Evolutionary conservation across 768 basidiomycete species (phyloP), one percentile per base, ranked within the genome.

Genomic region (Mycena floridula): DNA sequence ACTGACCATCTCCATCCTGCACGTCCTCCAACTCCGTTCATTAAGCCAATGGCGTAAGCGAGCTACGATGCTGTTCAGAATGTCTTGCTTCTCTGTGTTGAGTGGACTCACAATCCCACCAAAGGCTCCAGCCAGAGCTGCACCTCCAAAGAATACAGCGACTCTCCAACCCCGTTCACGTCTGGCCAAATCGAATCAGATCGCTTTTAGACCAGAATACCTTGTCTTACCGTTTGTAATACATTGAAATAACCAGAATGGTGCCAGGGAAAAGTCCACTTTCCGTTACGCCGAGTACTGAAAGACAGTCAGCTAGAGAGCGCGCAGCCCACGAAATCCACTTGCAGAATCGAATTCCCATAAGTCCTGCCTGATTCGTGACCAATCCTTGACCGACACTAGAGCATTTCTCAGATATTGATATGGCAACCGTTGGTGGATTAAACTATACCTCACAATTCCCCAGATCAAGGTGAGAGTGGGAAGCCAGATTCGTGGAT

Each of bases 41-140:
- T 82, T 50, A 77, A 70, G 11, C 75, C 77, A 39, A 83, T 75
- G 1, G 55, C 68, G 50, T 72, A 81, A 6, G 81, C 80, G 7
- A 82, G 65, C 77, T 74, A 44, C 23, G 32, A 48, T 16, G 20
- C 38, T 13, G 40, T 22, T 39, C 38, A n/a, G 28, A 37, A 28
- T 5, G 12, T 48, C 21, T 40, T 24, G 25, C 16, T 7, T 28
- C 21, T 9, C 21, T 35, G 1, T 16, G 4, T 5, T 9, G 25
- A 22, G 30, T 15, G 22, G 5, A 37, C 13, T 32, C 58, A 47
- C n/a, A n/a, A n/a, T 56, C 67, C 78, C 76, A 49, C 79, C 79
- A 49, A 84, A 82, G 2, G 81, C 81, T 22, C 82, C 80, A 6
- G 81, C 76, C 18, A 82, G 62, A 5, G 78, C 75, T 4, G 79